Percentiles rank a stretch among this genome's conserved stretches.
Conservation (phyloP, 139 green algal species). For the Nannochloris sp. region DNA sequence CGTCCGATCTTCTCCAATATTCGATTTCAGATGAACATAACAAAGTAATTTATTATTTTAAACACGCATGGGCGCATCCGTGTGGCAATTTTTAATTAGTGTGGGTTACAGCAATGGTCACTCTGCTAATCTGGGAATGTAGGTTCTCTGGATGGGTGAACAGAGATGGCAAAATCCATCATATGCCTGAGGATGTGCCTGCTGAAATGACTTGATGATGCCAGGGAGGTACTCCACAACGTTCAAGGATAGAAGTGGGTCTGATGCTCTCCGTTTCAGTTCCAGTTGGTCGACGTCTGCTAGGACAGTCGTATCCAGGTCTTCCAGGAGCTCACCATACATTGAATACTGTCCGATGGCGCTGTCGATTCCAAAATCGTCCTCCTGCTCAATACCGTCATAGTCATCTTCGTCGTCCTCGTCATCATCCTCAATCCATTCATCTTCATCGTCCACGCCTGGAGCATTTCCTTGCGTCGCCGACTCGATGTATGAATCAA, state of each 20-base stretch:
- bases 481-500: constrained; percentile 32
- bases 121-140: no score
- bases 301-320: background rate
- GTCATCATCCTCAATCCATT: background rate
- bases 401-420: background rate
- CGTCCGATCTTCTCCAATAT: no score
- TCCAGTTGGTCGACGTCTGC: constrained; percentile 19
- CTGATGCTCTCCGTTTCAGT: background rate
- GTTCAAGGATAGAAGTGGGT: constrained; percentile 15
- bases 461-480: constrained; percentile 20
- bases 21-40: no score
- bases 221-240: background rate
- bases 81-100: no score
- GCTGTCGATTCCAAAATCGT: background rate
- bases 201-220: background rate
- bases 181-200: background rate
- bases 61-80: no score
- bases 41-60: no score
- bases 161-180: background rate
- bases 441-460: constrained; percentile 19
- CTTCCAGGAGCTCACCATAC: background rate
- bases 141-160: no score
- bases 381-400: constrained; percentile 1
- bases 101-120: no score
- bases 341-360: constrained; percentile 1